Evolutionary conservation across 306 rosid species (phyloP).

Genomic region (Vicia faba): DNA sequence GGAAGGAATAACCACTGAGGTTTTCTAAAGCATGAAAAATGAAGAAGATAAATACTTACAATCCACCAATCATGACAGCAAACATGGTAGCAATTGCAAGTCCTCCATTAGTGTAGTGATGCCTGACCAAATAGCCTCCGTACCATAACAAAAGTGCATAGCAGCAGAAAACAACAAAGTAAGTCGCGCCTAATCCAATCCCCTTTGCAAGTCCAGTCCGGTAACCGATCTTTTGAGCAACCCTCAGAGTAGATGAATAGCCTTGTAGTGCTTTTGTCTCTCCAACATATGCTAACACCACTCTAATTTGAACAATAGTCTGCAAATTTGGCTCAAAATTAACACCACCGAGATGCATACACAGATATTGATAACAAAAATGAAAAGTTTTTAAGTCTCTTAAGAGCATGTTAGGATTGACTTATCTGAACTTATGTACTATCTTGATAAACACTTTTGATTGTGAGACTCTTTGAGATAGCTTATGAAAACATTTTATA

Average conservation of each 20-base stretch:
- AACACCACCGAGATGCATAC: conserved; percentile 38
- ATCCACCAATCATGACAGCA: conserved; percentile 93
- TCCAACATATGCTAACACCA: conserved; percentile 77
- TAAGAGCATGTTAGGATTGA: not conserved
- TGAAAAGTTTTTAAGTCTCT: too few species aligned
- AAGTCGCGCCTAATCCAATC: conserved; percentile 93
- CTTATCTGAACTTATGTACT: not conserved
- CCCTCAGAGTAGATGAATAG: conserved; percentile 73
- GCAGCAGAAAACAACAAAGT: conserved; percentile 95
- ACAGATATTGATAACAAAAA: too few species aligned
- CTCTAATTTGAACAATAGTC: conserved; percentile 92
- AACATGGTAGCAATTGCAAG: conserved; percentile 98
- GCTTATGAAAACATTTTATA: too few species aligned
- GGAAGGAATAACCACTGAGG: not conserved
- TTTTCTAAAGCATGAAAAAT: too few species aligned
- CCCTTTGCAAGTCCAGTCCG: conserved; percentile 89
- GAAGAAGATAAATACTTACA: conserved; percentile 53
- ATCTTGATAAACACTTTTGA: not conserved
- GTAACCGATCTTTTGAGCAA: conserved; percentile 84
- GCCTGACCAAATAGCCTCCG: conserved; percentile 94
- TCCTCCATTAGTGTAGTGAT: conserved; percentile 90
- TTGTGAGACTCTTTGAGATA: not conserved
- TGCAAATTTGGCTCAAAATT: conserved; percentile 42
- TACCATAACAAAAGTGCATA: conserved; percentile 97
- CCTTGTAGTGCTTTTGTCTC: conserved; percentile 71